Conservation (phyloP, 1,139 yeast genomes). For the Blastobotrys illinoisensis region DNA sequence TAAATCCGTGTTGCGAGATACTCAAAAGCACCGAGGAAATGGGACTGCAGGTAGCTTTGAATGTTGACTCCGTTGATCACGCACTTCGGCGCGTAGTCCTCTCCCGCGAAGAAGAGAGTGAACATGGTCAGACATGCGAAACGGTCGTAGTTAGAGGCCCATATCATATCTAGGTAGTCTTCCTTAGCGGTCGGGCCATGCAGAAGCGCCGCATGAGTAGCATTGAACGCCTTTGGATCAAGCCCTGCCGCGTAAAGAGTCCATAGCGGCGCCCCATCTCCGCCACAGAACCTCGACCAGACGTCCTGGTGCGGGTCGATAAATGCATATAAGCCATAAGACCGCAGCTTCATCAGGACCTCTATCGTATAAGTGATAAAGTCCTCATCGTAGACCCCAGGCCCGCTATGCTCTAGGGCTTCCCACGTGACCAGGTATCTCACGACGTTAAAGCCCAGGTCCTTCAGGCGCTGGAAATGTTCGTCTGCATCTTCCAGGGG, state of each 20-base stretch:
- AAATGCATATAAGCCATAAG: conserved; percentile 70
- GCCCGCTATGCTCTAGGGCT: conserved; percentile 81
- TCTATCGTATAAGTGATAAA: conserved; percentile 65
- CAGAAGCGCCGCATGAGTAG: conserved; percentile 68
- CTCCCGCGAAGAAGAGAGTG: conserved; percentile 77
- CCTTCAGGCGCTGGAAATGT: conserved; percentile 62
- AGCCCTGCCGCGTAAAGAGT: conserved; percentile 82
- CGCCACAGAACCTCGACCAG: conserved; percentile 84
- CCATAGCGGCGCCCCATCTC: conserved; percentile 94
- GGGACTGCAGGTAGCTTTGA: conserved; percentile 68
- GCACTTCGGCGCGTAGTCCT: conserved; percentile 62
- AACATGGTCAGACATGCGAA: conserved; percentile 78
- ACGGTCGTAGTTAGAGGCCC: conserved; percentile 81
- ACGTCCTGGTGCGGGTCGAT: conserved; percentile 90
- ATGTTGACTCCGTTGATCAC: conserved; percentile 65
- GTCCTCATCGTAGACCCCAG: conserved; percentile 77
- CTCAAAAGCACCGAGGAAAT: conserved; percentile 51
- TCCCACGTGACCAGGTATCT: conserved; percentile 84
- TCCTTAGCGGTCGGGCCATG: conserved; percentile 41
- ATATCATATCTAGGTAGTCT: conserved; percentile 64
- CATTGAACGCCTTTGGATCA: conserved; percentile 57
- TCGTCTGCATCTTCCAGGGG: conserved; percentile 63
- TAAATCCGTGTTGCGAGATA: conserved; percentile 51
- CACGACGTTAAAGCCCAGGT: conserved; percentile 75
- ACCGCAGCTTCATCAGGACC: conserved; percentile 50